These are phyloP conservation scores for Solanum tacnaense DNA, from an alignment of 257 asterid genomes.

Conservation along the genomic window DNA sequence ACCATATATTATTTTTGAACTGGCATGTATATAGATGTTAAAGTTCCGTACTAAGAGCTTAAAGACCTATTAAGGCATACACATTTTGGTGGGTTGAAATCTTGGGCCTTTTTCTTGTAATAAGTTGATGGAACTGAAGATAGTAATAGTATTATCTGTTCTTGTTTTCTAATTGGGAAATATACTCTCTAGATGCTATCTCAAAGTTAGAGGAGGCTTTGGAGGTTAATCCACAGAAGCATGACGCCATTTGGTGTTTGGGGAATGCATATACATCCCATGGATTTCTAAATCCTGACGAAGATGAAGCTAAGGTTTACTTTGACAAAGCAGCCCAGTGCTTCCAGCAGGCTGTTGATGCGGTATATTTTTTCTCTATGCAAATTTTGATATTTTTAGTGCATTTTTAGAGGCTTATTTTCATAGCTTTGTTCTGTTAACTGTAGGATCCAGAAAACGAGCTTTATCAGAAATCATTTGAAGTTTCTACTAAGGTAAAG, in stretches of 20 bases:
- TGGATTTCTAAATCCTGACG: constrained; percentile 64
- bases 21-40: neutral
- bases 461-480: constrained; percentile 66
- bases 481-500: constrained; percentile 71
- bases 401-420: neutral
- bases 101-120: neutral
- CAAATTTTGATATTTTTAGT: neutral
- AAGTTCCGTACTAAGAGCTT: neutral
- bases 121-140: neutral
- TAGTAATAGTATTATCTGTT: neutral
- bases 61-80: neutral
- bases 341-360: constrained; percentile 62
- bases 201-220: constrained; percentile 83
- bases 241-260: constrained; percentile 76
- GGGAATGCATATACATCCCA: constrained; percentile 82
- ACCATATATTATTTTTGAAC: neutral
- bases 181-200: constrained; percentile 45
- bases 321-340: constrained; percentile 51
- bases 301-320: constrained; percentile 46
- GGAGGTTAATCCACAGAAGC: constrained; percentile 52
- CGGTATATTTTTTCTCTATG: constrained; percentile 23
- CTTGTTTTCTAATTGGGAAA: neutral
- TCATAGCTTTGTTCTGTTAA: neutral
- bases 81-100: neutral
- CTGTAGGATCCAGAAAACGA: constrained; percentile 79